Percentiles rank a stretch among this genome's conserved stretches.
Evolutionary conservation across 2,329 filamentous ascomycete species (phyloP).

Genomic region (Aspergillus novoparasiticus): DNA sequence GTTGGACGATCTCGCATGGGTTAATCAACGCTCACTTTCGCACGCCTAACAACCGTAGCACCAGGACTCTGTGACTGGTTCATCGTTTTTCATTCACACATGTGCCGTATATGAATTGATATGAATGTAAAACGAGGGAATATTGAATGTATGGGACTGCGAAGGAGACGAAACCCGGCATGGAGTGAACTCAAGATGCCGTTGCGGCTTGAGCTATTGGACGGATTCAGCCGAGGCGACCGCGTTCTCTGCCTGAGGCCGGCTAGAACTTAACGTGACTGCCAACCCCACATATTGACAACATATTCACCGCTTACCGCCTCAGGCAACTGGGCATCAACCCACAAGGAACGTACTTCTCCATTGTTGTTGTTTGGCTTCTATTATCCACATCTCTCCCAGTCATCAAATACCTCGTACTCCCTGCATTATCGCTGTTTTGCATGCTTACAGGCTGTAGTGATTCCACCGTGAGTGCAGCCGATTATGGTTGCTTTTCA

Average conservation of each 20-base stretch:
- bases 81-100: background rate
- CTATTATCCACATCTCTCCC: background rate
- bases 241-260: background rate
- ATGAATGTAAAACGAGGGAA: background rate
- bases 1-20: background rate
- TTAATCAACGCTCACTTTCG: background rate
- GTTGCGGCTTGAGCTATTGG: background rate
- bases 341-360: background rate
- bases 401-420: background rate
- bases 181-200: background rate
- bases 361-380: background rate
- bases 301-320: background rate
- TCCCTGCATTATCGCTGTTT: background rate
- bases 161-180: background rate
- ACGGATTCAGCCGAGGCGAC: background rate
- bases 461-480: background rate
- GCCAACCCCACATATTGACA: background rate
- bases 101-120: background rate
- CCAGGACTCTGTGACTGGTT: background rate
- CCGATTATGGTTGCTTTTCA: background rate
- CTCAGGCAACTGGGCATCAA: background rate
- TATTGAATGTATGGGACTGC: background rate
- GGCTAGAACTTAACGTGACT: background rate
- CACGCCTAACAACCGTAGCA: background rate
- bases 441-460: background rate